Base-by-base conservation (phyloP, 2,329 filamentous ascomycete genomes). In the Penicillium sp. region DNA sequence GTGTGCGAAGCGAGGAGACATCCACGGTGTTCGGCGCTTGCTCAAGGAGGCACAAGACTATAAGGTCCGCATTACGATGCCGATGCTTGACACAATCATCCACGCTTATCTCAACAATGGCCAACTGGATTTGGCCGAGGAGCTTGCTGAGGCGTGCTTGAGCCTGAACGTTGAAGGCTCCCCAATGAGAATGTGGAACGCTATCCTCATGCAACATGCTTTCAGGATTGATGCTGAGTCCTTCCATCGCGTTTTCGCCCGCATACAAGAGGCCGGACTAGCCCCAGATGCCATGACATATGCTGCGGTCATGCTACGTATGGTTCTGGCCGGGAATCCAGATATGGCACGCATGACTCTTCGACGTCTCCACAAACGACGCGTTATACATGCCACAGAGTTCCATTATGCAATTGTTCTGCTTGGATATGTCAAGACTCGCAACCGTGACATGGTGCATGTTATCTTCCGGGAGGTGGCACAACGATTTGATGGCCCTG, bases 181-280 rank as follows among this genome's bases (percentile, higher is more conserved):
- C 2, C 69, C 76, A 15, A 81, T 81, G 2, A 70, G 74, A 20
- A 79, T 88, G 57, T 96, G 87, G 86, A 95, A 96, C 58, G 74
- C 80, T 37, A 67, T 96, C 20, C 70, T 96, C 4, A 74, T 77
- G 40, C 79, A 84, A 45, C 77, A 88, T 60, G 86, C 86, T 5
- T 69, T 79, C 39, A 74, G 77, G 5, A 77, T 83, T 39, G 75
- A 84, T 45, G 54, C 81, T 18, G 59, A 70, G 15, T 71, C 70
- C n/a, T 71, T 77, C 11, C 72, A 76, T 48, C 69, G 72, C 37
- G 61, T 79, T 3, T 77, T 81, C 49, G 63, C 67, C 19, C 69
- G 70, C 38, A 84, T 86, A 78, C 63, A 73, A 32, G 57, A 68
- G 4, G 61, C 69, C 27, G 63, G 70, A 0, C 65, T 85, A 20